Conservation (phyloP, 805 yeast genomes). For the Monosporozyma unispora region DNA sequence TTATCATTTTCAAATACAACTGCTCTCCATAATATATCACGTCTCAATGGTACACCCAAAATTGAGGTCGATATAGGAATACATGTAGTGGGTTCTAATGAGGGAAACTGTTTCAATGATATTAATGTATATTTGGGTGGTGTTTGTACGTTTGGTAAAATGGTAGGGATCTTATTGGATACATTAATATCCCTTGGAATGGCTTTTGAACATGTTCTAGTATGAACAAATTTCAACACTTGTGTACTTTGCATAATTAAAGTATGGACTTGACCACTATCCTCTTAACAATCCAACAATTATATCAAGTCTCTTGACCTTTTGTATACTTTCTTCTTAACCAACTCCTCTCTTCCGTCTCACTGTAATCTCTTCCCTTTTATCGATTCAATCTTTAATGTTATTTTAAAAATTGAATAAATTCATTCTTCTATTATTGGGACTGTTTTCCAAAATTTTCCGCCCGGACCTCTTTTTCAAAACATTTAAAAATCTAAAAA, state of each 20-base stretch:
- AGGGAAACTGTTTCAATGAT: slow-evolving; percentile 76
- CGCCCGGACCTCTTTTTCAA: too few relatives aligned
- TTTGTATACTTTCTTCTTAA: too few relatives aligned
- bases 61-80: slow-evolving; percentile 69
- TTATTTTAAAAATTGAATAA: too few relatives aligned
- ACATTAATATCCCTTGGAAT: not conserved
- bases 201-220: not conserved
- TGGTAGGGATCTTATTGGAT: not conserved
- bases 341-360: too few relatives aligned
- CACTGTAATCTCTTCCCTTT: too few relatives aligned
- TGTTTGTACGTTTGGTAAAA: slow-evolving; percentile 20
- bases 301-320: too few relatives aligned
- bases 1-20: slow-evolving; percentile 86
- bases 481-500: too few relatives aligned
- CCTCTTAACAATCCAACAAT: too few relatives aligned
- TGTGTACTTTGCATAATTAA: not conserved
- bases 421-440: too few relatives aligned
- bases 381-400: too few relatives aligned
- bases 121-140: slow-evolving; percentile 72
- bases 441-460: too few relatives aligned
- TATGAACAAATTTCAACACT: not conserved
- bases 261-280: too few relatives aligned
- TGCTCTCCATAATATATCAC: slow-evolving; percentile 91
- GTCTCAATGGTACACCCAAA: slow-evolving; percentile 67
- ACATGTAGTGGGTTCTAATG: slow-evolving; percentile 73